phyloP scores from a whole-genome alignment of 352 stramenopile species.

The Peronospora destructor region DNA sequence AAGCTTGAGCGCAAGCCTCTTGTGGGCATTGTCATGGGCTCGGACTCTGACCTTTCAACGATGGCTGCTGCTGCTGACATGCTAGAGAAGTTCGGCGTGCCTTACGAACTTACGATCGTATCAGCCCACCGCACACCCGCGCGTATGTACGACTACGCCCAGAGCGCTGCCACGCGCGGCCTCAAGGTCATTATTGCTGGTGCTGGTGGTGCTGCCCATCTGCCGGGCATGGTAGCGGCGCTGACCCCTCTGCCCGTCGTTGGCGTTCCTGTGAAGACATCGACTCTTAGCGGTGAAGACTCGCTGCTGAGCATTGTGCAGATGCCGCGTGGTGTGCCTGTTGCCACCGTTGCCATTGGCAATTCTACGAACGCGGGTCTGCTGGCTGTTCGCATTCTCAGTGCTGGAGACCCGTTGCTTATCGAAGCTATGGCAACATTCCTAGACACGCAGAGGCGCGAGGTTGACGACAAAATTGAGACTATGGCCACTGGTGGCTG shows the following conservation, averaged over 20 bases:
- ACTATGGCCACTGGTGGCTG: constrained; percentile 82
- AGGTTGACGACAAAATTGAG: constrained; percentile 91
- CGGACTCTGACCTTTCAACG: constrained; percentile 94
- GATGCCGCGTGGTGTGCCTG: constrained; percentile 96
- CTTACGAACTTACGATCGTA: constrained; percentile 97
- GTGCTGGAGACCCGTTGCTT: constrained; percentile 49
- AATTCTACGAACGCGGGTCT: constrained; percentile 97
- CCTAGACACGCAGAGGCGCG: constrained; percentile 86
- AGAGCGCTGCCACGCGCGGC: constrained; percentile 81
- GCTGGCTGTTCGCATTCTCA: constrained; percentile 95
- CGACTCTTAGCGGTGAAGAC: constrained; percentile 95
- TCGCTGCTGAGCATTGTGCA: constrained; percentile 98
- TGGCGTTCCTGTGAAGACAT: constrained; percentile 96
- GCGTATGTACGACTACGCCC: constrained; percentile 94
- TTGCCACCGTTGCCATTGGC: constrained; percentile 97
- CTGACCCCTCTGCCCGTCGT: constrained; percentile 88
- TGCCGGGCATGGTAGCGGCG: constrained; percentile 92
- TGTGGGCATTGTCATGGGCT: constrained; percentile 89
- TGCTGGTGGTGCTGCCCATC: constrained; percentile 94
- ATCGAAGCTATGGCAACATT: constrained; percentile 89
- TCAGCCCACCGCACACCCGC: constrained; percentile 96
- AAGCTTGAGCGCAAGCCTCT: constrained; percentile 25
- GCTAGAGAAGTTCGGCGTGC: constrained; percentile 92
- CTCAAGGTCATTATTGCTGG: constrained; percentile 93
- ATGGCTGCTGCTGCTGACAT: constrained; percentile 95